Evolutionary conservation across 2,329 filamentous ascomycete species (phyloP).

Genomic region (Cordyceps sp.): DNA sequence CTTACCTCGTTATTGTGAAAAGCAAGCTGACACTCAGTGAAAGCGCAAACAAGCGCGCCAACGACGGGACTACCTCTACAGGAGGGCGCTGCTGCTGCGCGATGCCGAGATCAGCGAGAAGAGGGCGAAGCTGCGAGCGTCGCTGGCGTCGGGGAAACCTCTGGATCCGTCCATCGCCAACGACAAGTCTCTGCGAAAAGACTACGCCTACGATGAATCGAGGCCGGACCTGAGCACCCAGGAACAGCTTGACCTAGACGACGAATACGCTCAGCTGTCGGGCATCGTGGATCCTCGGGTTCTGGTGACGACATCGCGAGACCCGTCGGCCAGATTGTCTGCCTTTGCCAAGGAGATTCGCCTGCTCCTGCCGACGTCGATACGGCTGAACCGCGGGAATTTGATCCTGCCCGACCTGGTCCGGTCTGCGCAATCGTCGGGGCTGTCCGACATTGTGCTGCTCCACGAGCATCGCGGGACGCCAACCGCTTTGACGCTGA

Average conservation of each 20-base stretch:
- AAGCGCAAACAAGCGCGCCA: constrained; percentile 25
- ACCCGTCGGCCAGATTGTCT: constrained; percentile 69
- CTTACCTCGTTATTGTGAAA: no score
- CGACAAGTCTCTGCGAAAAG: constrained; percentile 67
- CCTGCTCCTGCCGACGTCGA: constrained; percentile 66
- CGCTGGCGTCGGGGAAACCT: constrained; percentile 77
- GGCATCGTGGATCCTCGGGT: constrained; percentile 81
- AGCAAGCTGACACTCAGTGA: no score
- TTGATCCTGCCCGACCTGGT: constrained; percentile 76
- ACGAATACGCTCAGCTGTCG: constrained; percentile 83
- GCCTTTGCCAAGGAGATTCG: constrained; percentile 88
- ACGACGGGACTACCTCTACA: constrained; percentile 53
- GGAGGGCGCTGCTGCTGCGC: constrained; percentile 69
- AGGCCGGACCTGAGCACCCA: constrained; percentile 47
- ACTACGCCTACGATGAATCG: constrained; percentile 90
- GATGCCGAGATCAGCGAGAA: constrained; percentile 91
- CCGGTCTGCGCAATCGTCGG: constrained; percentile 60
- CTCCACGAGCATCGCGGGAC: constrained; percentile 87
- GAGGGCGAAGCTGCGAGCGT: constrained; percentile 69
- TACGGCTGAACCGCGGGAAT: constrained; percentile 83
- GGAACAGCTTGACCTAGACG: constrained; percentile 60
- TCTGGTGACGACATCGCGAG: constrained; percentile 70
- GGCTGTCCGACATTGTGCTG: constrained; percentile 70
- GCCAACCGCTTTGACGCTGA: constrained; percentile 76
- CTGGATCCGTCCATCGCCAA: constrained; percentile 70